These are phyloP conservation scores for Cucumis sativus DNA, from an alignment of 306 rosid genomes.

Conservation along the genomic window Cucumber_9930_V3 NC_026657.2:815001-815500, in stretches of 20 bases:
- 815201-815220: slow-evolving; percentile 16
- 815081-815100: neutral
- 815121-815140: slow-evolving; percentile 18
- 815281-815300: slow-evolving; percentile 21
- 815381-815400: slow-evolving; percentile 85
- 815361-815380: slow-evolving; percentile 82
- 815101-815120: neutral
- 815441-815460: slow-evolving; percentile 76
- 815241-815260: slow-evolving; percentile 10
- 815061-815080: neutral
- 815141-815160: slow-evolving; percentile 11
- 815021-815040: neutral
- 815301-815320: slow-evolving; percentile 22
- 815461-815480: slow-evolving; percentile 66
- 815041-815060: slow-evolving; percentile 5
- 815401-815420: slow-evolving; percentile 70
- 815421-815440: slow-evolving; percentile 80
- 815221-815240: slow-evolving; percentile 9
- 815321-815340: slow-evolving; percentile 47
- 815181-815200: slow-evolving; percentile 5
- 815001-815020: neutral
- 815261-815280: slow-evolving; percentile 8
- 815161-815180: neutral
- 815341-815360: slow-evolving; percentile 52
- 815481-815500: slow-evolving; percentile 85